Evolutionary conservation across 2,329 filamentous ascomycete genomes (phyloP), one percentile per base, ranked within the genome.

Genomic region (Ophiostoma perfectum): DNA sequence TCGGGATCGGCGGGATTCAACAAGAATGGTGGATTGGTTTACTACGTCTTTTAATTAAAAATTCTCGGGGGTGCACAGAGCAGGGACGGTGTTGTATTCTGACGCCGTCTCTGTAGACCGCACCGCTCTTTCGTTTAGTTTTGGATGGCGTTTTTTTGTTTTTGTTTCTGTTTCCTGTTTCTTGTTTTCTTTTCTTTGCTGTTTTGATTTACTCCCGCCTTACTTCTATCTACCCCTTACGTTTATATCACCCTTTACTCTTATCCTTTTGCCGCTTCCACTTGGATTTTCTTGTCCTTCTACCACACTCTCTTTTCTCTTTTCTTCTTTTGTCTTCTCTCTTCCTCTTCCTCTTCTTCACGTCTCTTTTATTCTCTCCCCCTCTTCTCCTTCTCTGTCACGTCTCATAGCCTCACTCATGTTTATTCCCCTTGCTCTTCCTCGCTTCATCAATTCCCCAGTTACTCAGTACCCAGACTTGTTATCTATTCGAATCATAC

Each of bases 91-190:
- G 8, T 52, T 16, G 45, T 4, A 44, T 12, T 16, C n/a, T n/a
- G n/a, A 55, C 38, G 27, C n/a, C 55, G 27, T 9, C 60, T 18
- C 62, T 58, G 27, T 11, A 4, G 27, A 27, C 27, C 27, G 27
- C 27, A 27, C 38, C 63, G 12, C 36, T 45, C 18, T 41, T 45
- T 41, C 41, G 16, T 68, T 58, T 66, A 66, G 18, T 66, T 16
- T 63, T 63, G 38, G 60, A 41, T 49, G 64, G 47, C 49, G 64
- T 65, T 42, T 42, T 58, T 9, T 58, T 64, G 66, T 49, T 49
- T 18, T 44, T 12, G 45, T 67, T 62, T 14, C 36, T 42, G 27
- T n/a, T 11, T 55, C 27, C 0, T 55, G 4, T 55, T 3, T 9
- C 27, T 55, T 5, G 2, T 41, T 36, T 42, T 41, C 44, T 62